Evolutionary conservation across 2,329 filamentous ascomycete genomes (phyloP).

Genomic region (Acrocalymma vagum): DNA sequence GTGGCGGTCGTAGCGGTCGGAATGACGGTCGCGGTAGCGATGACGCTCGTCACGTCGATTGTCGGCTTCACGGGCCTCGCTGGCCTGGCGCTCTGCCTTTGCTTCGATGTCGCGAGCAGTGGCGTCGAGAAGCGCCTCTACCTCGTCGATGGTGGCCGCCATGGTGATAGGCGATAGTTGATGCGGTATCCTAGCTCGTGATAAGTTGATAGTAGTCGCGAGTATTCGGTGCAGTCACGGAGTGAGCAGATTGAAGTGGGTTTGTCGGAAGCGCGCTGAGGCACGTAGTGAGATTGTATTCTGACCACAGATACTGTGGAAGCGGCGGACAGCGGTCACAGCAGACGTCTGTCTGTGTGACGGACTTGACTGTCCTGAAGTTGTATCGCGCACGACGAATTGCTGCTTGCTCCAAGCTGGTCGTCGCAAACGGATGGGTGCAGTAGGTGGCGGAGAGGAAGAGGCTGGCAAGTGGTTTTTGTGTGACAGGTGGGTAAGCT

Average conservation of each 20-base stretch:
- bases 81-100: conserved; percentile 22
- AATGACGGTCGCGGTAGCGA: conserved; percentile 40
- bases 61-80: conserved; percentile 39
- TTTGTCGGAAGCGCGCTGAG: conserved; percentile 26
- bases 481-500: too few relatives aligned
- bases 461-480: conserved; percentile 13
- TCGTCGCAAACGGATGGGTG: conserved; percentile 18
- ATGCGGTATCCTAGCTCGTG: conserved; percentile 33
- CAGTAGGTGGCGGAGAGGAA: conserved; percentile 5
- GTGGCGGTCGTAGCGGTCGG: conserved; percentile 32
- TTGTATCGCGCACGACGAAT: conserved; percentile 19
- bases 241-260: conserved; percentile 22
- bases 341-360: conserved; percentile 14
- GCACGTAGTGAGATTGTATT: conserved; percentile 28
- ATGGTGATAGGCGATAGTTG: conserved; percentile 20
- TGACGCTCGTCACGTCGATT: conserved; percentile 37
- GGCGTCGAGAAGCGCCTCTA: conserved; percentile 88
- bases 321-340: conserved; percentile 23
- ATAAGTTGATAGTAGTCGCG: conserved; percentile 31
- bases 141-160: conserved; percentile 68
- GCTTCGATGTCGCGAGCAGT: conserved; percentile 31
- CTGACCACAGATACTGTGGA: conserved; percentile 30
- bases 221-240: conserved; percentile 31
- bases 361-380: conserved; percentile 19
- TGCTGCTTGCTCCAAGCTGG: conserved; percentile 21